Evolutionary conservation across 1,284 basidiomycete species (phyloP), one percentile per base, ranked within the genome.

Genomic region (Pseudozyma pruni): DNA sequence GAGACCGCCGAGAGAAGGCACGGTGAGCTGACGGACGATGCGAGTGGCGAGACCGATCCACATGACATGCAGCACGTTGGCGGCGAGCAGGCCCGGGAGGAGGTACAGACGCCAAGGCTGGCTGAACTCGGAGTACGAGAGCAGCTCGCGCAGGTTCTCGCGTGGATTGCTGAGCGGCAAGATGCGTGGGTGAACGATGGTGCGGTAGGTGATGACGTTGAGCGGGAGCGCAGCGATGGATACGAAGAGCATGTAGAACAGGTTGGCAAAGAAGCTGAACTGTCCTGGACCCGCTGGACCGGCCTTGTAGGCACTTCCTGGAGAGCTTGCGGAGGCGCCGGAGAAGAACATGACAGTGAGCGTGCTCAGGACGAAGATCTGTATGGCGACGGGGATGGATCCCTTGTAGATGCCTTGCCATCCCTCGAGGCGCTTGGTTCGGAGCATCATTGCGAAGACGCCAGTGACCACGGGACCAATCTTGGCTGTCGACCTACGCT

Each of bases 381-480:
- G 69, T 11, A 72, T 49, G 8, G 68, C 62, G 11, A 67, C 67
- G 9, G 67, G 72, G 19, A 69, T 48, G n/a, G 72, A 48, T 11
- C 80, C 75, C 51, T 76, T 76, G 60, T 76, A 81, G 37, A 81
- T 62, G 16, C 80, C 80, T 1, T 61, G 42, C 78, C 79, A 80
- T 19, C 80, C 80, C 47, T 81, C 80, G 22, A 81, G 48, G 2
- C 72, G 61, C 34, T 74, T 75, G 8, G 74, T 79, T 14, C 80
- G 57, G 27, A 61, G 17, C 37, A 78, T 58, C 80, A 81, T 81
- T 14, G 67, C 20, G 23, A 74, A 61, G 6, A 81, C 62, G 41
- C 79, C 79, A 6, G 59, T 54, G 31, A 81, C 75, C 25, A 78
- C 74, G n/a, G 80, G 80, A 3, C 80, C 79, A 45, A 81, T 76